A percentile compares a stretch with the other conserved stretches of the same genome.
These are phyloP conservation scores for Eucalyptus tenuipes DNA, from an alignment of 345 rosid genomes.

Conservation along the genomic window DNA sequence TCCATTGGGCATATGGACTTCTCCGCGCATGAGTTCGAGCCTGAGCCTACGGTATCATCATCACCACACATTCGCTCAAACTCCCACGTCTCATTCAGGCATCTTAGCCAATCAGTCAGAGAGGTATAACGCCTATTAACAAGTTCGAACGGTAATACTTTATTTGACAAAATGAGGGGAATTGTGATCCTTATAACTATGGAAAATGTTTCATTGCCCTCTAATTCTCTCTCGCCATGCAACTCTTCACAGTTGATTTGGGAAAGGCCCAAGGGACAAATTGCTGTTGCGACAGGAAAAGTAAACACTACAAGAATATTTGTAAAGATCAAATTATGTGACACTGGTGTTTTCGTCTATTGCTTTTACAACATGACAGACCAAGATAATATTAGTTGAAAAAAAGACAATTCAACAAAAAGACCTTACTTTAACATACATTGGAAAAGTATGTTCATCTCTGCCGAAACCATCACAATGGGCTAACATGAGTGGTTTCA, in stretches of 20 bases:
- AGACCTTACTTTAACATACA: not conserved
- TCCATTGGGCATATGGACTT: not conserved
- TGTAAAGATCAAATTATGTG: not conserved
- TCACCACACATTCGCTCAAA: not conserved
- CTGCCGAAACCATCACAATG: conserved; percentile 9
- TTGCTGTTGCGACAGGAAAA: not conserved
- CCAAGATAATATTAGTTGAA: not conserved
- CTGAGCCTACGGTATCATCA: not conserved
- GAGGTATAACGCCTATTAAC: not conserved
- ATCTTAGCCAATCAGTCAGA: not conserved
- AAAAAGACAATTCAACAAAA: not conserved
- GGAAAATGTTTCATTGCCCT: not conserved
- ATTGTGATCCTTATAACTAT: not conserved
- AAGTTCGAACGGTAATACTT: not conserved
- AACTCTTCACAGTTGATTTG: not conserved
- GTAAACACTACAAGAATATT: not conserved
- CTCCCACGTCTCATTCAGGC: not conserved
- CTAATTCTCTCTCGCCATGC: not conserved
- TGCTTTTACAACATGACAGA: not conserved
- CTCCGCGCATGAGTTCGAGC: not conserved
- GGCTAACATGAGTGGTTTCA: conserved; percentile 44
- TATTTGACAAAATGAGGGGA: not conserved
- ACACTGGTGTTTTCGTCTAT: not conserved
- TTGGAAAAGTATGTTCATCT: not conserved
- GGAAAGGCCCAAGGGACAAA: not conserved